These are phyloP conservation scores for Epichloe brachyelytri DNA, from an alignment of 2,329 filamentous ascomycete genomes.

Conservation along the genomic window DNA sequence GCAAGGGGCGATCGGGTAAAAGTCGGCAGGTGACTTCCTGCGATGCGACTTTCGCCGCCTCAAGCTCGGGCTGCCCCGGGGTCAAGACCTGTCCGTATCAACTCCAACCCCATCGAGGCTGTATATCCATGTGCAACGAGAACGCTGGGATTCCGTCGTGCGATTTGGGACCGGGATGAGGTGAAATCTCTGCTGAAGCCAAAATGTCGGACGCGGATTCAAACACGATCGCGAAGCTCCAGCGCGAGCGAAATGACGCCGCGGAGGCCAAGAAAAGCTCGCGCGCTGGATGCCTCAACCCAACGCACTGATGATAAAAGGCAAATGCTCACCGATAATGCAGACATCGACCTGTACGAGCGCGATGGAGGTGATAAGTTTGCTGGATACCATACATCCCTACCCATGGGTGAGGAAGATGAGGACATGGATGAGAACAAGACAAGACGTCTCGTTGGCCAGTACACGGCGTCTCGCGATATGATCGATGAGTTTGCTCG, in stretches of 20 bases:
- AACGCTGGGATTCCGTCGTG: constrained; percentile 21
- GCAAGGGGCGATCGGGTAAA: constrained; percentile 18
- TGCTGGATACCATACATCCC: constrained; percentile 80
- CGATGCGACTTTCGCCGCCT: constrained; percentile 19
- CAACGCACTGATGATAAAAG: constrained; percentile 85
- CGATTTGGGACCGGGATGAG: constrained; percentile 31
- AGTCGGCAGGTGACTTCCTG: constrained; percentile 10
- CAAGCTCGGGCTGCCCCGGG: not conserved
- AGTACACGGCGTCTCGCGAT: constrained; percentile 85
- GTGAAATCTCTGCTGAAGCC: constrained; percentile 21
- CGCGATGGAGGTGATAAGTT: constrained; percentile 66
- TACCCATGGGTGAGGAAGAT: constrained; percentile 66
- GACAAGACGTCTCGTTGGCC: constrained; percentile 71
- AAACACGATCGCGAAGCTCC: constrained; percentile 73
- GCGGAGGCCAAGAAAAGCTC: constrained; percentile 69
- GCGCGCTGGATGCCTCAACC: constrained; percentile 62
- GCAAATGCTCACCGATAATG: constrained; percentile 78
- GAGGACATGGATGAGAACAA: constrained; percentile 67
- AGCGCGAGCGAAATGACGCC: constrained; percentile 81
- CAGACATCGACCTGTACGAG: constrained; percentile 82
- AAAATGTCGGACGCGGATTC: constrained; percentile 71
- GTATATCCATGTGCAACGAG: constrained; percentile 24
- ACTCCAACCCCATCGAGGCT: constrained; percentile 11
- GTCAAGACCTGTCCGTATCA: constrained; percentile 5
- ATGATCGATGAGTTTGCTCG: constrained; percentile 91